phyloP scores from a whole-genome alignment of 2,329 filamentous ascomycete species.

The Ceratocystis eucalypticola region DNA sequence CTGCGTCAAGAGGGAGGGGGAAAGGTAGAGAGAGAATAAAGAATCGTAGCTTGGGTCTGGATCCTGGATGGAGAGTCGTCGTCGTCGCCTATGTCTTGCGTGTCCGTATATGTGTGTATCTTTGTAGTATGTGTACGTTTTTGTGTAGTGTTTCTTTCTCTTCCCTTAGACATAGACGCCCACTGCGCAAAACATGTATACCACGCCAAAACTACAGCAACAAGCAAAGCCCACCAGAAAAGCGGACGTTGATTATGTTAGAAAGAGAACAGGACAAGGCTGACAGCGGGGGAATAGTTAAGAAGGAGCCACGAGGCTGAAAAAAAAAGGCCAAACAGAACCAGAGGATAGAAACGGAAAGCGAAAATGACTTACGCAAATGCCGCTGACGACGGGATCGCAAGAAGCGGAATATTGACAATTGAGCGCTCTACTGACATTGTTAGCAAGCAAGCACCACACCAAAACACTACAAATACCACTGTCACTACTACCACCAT shows the following conservation, averaged over 20 bases:
- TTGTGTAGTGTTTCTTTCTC: constrained; percentile 22
- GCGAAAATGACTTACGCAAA: constrained; percentile 56
- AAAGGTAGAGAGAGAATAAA: constrained; percentile 1
- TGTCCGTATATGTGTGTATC: constrained; percentile 16
- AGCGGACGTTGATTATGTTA: constrained; percentile 21
- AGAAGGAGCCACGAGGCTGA: neutral
- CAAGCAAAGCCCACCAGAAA: too few species aligned
- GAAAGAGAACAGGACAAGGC: constrained; percentile 9
- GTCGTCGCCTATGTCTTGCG: constrained; percentile 23
- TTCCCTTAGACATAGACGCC: constrained; percentile 76
- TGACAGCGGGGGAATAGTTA: constrained; percentile 16
- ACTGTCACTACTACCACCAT: too few species aligned
- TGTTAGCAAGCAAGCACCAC: neutral
- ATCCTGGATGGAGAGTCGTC: constrained; percentile 21
- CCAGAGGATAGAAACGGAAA: neutral
- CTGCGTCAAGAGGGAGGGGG: neutral
- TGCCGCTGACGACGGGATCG: constrained; percentile 73
- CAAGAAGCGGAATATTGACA: constrained; percentile 61
- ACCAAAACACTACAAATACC: too few species aligned
- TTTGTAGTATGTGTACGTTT: neutral
- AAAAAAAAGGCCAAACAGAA: neutral
- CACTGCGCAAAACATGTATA: constrained; percentile 98
- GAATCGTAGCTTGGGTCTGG: constrained; percentile 8
- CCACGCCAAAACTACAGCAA: constrained; percentile 62
- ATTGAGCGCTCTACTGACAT: constrained; percentile 58